phyloP scores from a whole-genome alignment of 139 green algal genomes.

The Diplosphaera chodatii region DNA sequence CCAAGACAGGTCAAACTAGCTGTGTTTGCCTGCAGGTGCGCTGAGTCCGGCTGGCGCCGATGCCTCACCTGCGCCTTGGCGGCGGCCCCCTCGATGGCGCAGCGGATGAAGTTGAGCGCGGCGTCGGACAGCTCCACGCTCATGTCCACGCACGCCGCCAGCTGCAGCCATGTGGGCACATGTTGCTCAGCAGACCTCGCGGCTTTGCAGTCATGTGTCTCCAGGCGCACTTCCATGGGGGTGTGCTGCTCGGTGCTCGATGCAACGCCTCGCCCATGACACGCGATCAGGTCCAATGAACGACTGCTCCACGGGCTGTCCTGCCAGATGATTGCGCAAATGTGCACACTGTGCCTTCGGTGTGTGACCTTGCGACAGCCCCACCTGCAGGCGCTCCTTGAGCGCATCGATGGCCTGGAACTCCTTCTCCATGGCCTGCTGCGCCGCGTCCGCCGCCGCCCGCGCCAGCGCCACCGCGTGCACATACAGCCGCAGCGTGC shows the following conservation, averaged over 20 bases:
- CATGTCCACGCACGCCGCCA: slow-evolving; percentile 50
- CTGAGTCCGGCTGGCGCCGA: too few relatives aligned
- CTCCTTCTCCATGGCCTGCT: background rate
- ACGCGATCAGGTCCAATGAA: too few relatives aligned
- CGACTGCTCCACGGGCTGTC: too few relatives aligned
- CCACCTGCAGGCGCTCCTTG: background rate
- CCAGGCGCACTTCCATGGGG: too few relatives aligned
- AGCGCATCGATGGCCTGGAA: background rate
- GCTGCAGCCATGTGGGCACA: slow-evolving; percentile 4
- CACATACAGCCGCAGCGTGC: background rate
- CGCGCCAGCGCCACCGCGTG: background rate
- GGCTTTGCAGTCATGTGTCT: too few relatives aligned
- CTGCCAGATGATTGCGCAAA: too few relatives aligned
- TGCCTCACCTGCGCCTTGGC: background rate
- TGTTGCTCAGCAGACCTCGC: background rate
- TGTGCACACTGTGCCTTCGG: too few relatives aligned
- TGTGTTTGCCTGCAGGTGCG: too few relatives aligned
- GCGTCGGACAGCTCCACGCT: slow-evolving; percentile 37
- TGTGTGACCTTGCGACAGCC: background rate
- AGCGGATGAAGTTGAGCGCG: slow-evolving; percentile 41
- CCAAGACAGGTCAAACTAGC: too few relatives aligned
- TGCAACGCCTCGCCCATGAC: too few relatives aligned
- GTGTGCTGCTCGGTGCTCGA: too few relatives aligned
- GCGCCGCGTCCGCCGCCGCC: background rate
- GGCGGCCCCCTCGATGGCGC: slow-evolving; percentile 42